Evolutionary conservation across 2,329 filamentous ascomycete species (phyloP).

Genomic region (Triangularia setosa): DNA sequence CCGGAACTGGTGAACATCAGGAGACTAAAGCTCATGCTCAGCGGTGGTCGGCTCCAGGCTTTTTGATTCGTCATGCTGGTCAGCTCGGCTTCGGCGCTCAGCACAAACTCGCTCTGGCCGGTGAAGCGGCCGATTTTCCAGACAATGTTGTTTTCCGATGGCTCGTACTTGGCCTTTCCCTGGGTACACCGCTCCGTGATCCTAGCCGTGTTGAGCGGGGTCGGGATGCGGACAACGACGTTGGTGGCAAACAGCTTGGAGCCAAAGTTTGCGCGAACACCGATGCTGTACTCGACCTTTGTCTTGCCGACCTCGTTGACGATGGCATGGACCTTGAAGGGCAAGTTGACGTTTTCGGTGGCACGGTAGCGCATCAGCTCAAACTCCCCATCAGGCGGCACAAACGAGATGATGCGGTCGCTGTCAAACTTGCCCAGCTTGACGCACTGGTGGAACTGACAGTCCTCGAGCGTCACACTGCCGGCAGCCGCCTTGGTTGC

Average conservation of each 20-base stretch:
- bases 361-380: conserved; percentile 98
- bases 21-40: conserved; percentile 87
- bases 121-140: conserved; percentile 99
- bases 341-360: conserved; percentile 96
- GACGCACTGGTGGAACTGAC: conserved; percentile 98
- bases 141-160: conserved; percentile 94
- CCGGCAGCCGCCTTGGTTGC: conserved; percentile 93
- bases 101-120: conserved; percentile 92
- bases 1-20: conserved; percentile 98
- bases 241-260: conserved; percentile 96
- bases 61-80: conserved; percentile 98
- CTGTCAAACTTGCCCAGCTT: conserved; percentile 96
- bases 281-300: conserved; percentile 98
- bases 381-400: conserved; percentile 95
- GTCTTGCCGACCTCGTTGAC: conserved; percentile 96
- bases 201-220: conserved; percentile 90
- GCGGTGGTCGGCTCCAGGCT: conserved; percentile 88
- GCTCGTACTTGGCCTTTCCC: conserved; percentile 98
- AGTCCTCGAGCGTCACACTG: conserved; percentile 93
- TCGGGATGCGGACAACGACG: conserved; percentile 89
- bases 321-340: conserved; percentile 98
- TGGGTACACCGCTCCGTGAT: conserved; percentile 91
- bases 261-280: conserved; percentile 94
- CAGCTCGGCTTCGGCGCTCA: conserved; percentile 88
- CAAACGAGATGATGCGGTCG: conserved; percentile 93